Evolutionary conservation across 1,139 yeast species (phyloP), one percentile per base, ranked within the genome.

Genomic region (Blastobotrys elegans): DNA sequence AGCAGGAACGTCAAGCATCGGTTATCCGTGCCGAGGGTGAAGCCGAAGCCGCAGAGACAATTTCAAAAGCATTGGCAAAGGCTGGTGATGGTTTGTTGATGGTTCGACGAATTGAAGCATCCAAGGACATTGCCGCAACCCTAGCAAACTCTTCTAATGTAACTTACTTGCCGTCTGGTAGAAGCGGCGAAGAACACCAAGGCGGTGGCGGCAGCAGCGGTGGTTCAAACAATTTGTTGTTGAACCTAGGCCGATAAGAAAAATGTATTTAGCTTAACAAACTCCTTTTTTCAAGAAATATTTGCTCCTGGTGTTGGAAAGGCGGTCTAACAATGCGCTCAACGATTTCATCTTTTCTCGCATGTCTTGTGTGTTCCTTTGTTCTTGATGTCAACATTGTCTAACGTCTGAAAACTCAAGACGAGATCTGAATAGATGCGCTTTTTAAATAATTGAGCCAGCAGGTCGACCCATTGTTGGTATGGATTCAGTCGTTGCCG

Each of bases 21-120:
- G 89, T 94, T 60, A 92, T 92, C 56, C 80, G 97, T 60, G 99
- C 99, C 22, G 98, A 94, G 70, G 99, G 98, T 69, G 99, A 94
- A 71, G 98, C 98, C 38, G 98, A 94, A 69, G 88, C 96, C 49
- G 99, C 97, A 6, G 98, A 92, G 54, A 82, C 84, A 52, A 95
- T 94, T 55, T 88, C 97, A 42, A 88, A 83, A 69, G 97, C 98
- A 3, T 77, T 94, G 59, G 80, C 83, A 46, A 89, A 89, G 72
- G 92, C 96, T 30, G 98, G 98, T 66, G 97, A 94, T 64, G 98
- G 98, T 57, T 76, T 94, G 60, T 75, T 94, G 66, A 78, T 87
- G 76, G 89, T 92, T 62, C 82, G 98, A 77, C 79, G 97, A 71
- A 80, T 94, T 60, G 98, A 94, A 66, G 97, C 98, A 1, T 86